These are phyloP conservation scores for Arthrobotrys pseudoclavata DNA, from an alignment of 2,329 filamentous ascomycete species.

Conservation along the genomic window DNA sequence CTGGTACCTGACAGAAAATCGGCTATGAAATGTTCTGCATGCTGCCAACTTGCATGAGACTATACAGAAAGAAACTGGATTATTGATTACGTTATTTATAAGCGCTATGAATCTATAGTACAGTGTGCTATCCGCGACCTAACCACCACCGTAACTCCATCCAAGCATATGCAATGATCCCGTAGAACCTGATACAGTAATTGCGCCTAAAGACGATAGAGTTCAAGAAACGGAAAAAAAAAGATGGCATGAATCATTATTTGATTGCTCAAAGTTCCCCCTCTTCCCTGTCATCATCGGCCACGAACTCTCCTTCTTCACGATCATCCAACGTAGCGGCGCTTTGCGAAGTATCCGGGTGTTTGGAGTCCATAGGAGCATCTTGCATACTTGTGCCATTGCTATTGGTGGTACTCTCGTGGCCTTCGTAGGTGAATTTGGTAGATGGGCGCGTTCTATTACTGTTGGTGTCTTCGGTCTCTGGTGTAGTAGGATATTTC, in stretches of 20 bases:
- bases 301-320: constrained; percentile 58
- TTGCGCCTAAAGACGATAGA: constrained; percentile 46
- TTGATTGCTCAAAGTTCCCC: constrained; percentile 45
- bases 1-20: constrained; percentile 19
- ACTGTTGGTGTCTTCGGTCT: constrained; percentile 58
- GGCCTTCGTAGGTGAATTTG: constrained; percentile 51
- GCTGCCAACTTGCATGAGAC: constrained; percentile 12
- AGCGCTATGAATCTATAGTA: constrained; percentile 60
- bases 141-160: constrained; percentile 55
- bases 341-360: constrained; percentile 58
- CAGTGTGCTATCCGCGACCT: constrained; percentile 55
- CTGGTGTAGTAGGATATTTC: constrained; percentile 55
- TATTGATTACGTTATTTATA: constrained; percentile 56
- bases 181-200: constrained; percentile 51
- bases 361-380: constrained; percentile 45
- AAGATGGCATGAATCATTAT: constrained; percentile 6
- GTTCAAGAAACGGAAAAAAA: constrained; percentile 15
- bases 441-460: constrained; percentile 55
- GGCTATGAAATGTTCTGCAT: constrained; percentile 15
- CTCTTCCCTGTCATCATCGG: constrained; percentile 57
- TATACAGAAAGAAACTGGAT: constrained; percentile 12
- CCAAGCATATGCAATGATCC: constrained; percentile 53
- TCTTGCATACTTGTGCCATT: constrained; percentile 56
- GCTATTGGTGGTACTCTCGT: constrained; percentile 37
- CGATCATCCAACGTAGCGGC: constrained; percentile 54